Conservation (phyloP, 2,329 filamentous ascomycete species). For the Stachybotrys elegans region DNA sequence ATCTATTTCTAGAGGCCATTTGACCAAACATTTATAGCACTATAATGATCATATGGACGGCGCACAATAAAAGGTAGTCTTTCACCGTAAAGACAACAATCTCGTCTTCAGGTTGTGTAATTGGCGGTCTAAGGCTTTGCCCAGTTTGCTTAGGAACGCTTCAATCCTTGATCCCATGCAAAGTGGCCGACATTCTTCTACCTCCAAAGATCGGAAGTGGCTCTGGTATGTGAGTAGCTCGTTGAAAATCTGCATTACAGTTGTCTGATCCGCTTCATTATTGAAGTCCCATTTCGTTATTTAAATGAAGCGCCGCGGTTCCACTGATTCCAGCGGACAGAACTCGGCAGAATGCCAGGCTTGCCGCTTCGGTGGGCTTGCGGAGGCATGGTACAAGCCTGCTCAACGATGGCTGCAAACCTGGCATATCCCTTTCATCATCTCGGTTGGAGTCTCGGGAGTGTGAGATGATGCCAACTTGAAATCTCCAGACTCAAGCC, state of each 20-base stretch:
- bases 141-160: constrained; percentile 8
- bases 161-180: constrained; percentile 4
- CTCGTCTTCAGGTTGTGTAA: constrained; percentile 9
- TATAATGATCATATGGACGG: constrained; percentile 4
- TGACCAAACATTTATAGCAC: constrained; percentile 10
- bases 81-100: constrained; percentile 8
- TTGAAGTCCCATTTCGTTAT: no score
- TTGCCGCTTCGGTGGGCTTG: constrained; percentile 6
- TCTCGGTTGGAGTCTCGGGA: not conserved
- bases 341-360: constrained; percentile 9
- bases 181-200: not conserved
- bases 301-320: no score
- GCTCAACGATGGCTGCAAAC: not conserved
- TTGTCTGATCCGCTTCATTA: no score
- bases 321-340: constrained; percentile 4
- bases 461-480: constrained; percentile 4
- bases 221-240: not conserved
- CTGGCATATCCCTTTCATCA: no score
- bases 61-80: constrained; percentile 8
- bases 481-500: constrained; percentile 8
- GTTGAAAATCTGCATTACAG: no score
- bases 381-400: not conserved
- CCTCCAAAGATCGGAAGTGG: not conserved
- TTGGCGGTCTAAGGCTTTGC: constrained; percentile 8
- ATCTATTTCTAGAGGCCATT: constrained; percentile 5